phyloP scores from a whole-genome alignment of 2,329 filamentous ascomycete genomes.

The Phialophora macrospora region DNA sequence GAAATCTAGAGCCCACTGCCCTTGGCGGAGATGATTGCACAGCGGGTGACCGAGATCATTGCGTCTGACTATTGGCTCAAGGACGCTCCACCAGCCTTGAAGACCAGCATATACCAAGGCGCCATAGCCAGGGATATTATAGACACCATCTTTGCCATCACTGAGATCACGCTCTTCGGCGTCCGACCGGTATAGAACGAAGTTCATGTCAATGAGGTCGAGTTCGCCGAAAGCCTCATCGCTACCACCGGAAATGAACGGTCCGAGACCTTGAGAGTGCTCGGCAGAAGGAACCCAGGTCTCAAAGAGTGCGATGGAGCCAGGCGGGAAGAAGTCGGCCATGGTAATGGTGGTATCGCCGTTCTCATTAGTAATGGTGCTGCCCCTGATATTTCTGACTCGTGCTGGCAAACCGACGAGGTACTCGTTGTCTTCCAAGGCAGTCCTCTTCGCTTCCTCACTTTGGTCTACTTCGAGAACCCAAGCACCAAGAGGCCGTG shows the following conservation, averaged over 20 bases:
- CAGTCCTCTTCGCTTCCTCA: constrained; percentile 68
- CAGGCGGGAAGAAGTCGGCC: constrained; percentile 83
- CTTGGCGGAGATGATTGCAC: constrained; percentile 88
- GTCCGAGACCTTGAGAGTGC: constrained; percentile 80
- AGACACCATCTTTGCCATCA: constrained; percentile 80
- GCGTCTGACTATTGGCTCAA: constrained; percentile 80
- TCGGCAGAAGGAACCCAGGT: constrained; percentile 92
- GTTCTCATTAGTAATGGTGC: constrained; percentile 72
- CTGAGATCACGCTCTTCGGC: constrained; percentile 84
- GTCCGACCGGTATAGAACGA: constrained; percentile 87
- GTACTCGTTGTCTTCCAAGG: constrained; percentile 69
- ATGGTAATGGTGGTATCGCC: constrained; percentile 80
- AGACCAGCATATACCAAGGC: constrained; percentile 90
- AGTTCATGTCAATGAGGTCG: constrained; percentile 83
- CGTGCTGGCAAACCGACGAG: constrained; percentile 84
- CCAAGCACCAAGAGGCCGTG: constrained; percentile 87
- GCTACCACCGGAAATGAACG: constrained; percentile 81
- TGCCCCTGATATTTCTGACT: constrained; percentile 73
- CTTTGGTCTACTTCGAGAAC: constrained; percentile 84
- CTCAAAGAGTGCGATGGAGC: constrained; percentile 92
- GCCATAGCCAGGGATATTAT: constrained; percentile 82
- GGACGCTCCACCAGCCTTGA: constrained; percentile 97
- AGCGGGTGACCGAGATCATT: constrained; percentile 93
- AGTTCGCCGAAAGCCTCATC: constrained; percentile 76
- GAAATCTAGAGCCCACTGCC: constrained; percentile 91